phyloP scores from a whole-genome alignment of 2,329 filamentous ascomycete genomes.

The Scedosporium aurantiacum region DNA sequence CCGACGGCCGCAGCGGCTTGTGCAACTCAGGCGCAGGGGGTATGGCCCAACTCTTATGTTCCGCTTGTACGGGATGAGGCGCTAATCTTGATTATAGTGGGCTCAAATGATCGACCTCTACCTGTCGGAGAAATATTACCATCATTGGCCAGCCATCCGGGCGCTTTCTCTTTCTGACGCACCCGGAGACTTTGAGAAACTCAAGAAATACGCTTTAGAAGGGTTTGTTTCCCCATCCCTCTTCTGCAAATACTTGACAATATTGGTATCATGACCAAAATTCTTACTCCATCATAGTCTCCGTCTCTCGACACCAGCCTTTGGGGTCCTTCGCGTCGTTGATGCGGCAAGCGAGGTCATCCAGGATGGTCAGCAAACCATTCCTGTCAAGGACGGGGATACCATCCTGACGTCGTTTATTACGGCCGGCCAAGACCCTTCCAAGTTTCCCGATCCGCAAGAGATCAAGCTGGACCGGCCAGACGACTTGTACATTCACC shows the following conservation, averaged over 20 bases:
- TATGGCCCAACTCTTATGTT: not conserved
- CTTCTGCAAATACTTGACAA: not conserved
- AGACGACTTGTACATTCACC: constrained; percentile 38
- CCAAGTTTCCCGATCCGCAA: constrained; percentile 36
- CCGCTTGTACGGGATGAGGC: not conserved
- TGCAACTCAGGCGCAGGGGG: constrained; percentile 43
- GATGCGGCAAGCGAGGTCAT: constrained; percentile 22
- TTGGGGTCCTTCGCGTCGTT: constrained; percentile 33
- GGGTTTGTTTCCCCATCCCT: constrained; percentile 13
- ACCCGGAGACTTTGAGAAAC: constrained; percentile 29
- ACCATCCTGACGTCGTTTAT: constrained; percentile 40
- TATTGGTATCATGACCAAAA: not conserved
- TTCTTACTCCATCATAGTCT: constrained; percentile 17
- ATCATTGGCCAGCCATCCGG: constrained; percentile 37
- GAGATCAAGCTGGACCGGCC: constrained; percentile 39
- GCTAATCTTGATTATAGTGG: constrained; percentile 20
- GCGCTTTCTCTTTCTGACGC: constrained; percentile 30
- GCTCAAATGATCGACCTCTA: constrained; percentile 43
- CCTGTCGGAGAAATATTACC: constrained; percentile 29
- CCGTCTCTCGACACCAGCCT: constrained; percentile 35
- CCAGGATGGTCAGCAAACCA: constrained; percentile 28
- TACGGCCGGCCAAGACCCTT: constrained; percentile 33
- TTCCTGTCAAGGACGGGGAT: constrained; percentile 28
- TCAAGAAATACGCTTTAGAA: constrained; percentile 38
- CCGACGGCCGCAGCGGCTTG: constrained; percentile 45